phyloP scores from a whole-genome alignment of 768 basidiomycete species.

The Phylloporus arenicola region DNA sequence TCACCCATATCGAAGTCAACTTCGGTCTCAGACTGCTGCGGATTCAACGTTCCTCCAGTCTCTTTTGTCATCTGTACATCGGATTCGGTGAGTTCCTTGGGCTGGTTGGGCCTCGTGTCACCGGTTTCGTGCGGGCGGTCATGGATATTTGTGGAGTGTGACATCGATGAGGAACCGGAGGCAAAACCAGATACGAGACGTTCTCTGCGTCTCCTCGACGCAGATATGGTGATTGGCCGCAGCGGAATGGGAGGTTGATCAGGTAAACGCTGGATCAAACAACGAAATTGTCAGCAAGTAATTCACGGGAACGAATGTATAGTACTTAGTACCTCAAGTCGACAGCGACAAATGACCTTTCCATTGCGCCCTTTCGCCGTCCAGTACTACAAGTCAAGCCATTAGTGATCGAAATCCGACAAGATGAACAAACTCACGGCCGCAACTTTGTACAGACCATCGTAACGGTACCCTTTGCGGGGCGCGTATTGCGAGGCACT shows the following conservation, averaged over 20 bases:
- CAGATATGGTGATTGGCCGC: neutral
- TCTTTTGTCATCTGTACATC: neutral
- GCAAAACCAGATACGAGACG: neutral
- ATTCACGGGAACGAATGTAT: neutral
- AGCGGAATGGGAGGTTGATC: constrained; percentile 21
- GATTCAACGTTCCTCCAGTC: no score
- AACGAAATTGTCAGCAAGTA: neutral
- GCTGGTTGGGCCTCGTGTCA: neutral
- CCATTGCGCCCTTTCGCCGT: constrained; percentile 10
- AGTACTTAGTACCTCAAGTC: constrained; percentile 19
- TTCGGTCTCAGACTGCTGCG: neutral
- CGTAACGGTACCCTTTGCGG: constrained; percentile 23
- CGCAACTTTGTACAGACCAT: constrained; percentile 26
- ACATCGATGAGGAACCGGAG: neutral
- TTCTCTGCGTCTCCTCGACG: neutral
- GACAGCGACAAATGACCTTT: constrained; percentile 22
- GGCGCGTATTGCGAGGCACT: constrained; percentile 25
- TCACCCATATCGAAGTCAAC: neutral
- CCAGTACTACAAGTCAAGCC: constrained; percentile 15
- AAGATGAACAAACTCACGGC: constrained; percentile 9
- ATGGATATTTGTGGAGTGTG: neutral
- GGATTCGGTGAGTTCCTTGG: neutral
- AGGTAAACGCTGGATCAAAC: constrained; percentile 20
- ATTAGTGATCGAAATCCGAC: neutral
- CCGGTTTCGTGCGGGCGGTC: neutral